These are phyloP conservation scores for Samsoniella hepiali DNA, from an alignment of 2,329 filamentous ascomycete species.

Conservation along the genomic window DNA sequence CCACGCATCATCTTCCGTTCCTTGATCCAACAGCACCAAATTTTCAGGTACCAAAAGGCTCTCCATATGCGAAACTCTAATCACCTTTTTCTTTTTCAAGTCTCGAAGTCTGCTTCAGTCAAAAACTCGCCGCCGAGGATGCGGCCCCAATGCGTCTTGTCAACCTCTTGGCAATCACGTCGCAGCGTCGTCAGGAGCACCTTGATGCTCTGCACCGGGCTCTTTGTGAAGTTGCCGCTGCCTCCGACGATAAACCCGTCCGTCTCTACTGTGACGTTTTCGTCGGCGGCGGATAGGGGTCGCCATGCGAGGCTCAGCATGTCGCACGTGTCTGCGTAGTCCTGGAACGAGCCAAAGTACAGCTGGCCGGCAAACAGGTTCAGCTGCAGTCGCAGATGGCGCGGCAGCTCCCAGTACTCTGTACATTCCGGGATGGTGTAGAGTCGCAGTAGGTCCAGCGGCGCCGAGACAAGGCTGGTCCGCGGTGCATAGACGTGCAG, in stretches of 20 bases:
- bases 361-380: slow-evolving; percentile 68
- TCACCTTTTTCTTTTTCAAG: neutral
- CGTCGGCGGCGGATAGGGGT: slow-evolving; percentile 25
- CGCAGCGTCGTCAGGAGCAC: slow-evolving; percentile 36
- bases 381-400: slow-evolving; percentile 32
- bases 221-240: slow-evolving; percentile 25
- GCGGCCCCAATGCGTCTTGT: slow-evolving; percentile 41
- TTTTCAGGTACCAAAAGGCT: neutral
- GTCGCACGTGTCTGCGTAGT: slow-evolving; percentile 53
- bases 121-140: slow-evolving; percentile 34
- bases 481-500: slow-evolving; percentile 45
- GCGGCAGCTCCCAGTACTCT: neutral
- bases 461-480: neutral
- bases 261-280: slow-evolving; percentile 8
- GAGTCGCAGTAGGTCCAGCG: slow-evolving; percentile 3
- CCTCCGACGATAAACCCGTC: slow-evolving; percentile 33
- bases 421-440: neutral
- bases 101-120: slow-evolving; percentile 24
- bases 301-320: slow-evolving; percentile 47
- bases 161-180: slow-evolving; percentile 35
- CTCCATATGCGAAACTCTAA: neutral
- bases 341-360: slow-evolving; percentile 52
- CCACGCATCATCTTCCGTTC: neutral
- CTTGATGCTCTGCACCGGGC: slow-evolving; percentile 38
- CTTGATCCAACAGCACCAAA: too few relatives aligned